Base-by-base conservation (phyloP, 202 grass and related monocot genomes). In the Cymbopogon flexuosus region DNA sequence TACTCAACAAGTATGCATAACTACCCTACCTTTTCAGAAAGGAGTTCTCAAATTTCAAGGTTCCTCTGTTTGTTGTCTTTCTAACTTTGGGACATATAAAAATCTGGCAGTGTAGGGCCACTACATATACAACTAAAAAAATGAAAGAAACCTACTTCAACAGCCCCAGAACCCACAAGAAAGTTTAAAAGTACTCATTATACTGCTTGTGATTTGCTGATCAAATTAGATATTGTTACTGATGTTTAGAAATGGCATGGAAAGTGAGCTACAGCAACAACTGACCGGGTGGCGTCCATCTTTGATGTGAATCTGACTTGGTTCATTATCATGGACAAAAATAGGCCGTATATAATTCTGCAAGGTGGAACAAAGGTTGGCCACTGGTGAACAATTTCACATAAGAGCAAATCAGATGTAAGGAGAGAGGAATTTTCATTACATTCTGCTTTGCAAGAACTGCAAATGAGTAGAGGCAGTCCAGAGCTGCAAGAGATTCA, bases 251-350 rank as follows among this genome's bases (percentile, higher is more conserved):
- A 66, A 79, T 18, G 73, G 34, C 78, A 79, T 56, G 72, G 15
- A 40, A 73, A 68, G 13, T 89, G 61, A 49, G 14, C 27, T 31
- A 31, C 24, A 31, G 30, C 13, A 49, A 84, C 2, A 78, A 88
- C 94, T 89, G 75, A 97, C 94, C 61, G 94, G 92, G 85, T 97
- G 94, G 46, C 90, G 88, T 40, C 94, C 94, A n/a, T 71, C 70
- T 86, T 87, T 90, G 57, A 97, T 87, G 70, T 86, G 75, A 81
- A 97, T 94, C 74, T 97, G 91, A 77, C 84, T 94, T 86, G 94
- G 84, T 86, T 93, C 92, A 62, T 84, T 79, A 33, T 93, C 72
- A 35, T 61, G 62, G 82, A 90, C 87, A 92, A 97, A 97, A 76
- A 59, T 85, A 81, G 94, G 94, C 16, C 65, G 74, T 47, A 91